Conservation (phyloP, 495 filamentous ascomycete genomes). For the Symbiotaphrina buchneri region DNA sequence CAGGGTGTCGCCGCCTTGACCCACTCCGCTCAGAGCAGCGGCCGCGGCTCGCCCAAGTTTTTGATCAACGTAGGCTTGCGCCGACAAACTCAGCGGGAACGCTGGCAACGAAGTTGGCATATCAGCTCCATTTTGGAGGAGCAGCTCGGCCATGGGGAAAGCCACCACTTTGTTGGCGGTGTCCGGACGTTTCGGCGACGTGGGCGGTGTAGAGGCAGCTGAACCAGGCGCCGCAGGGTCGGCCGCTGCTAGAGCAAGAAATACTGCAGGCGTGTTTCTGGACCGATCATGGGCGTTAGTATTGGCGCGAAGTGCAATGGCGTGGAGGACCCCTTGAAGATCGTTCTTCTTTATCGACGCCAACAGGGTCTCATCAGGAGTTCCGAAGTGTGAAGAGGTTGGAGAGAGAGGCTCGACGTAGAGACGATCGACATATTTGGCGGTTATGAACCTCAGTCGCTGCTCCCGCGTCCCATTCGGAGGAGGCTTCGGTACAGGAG, state of each 20-base stretch:
- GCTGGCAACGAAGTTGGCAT: slow-evolving; percentile 51
- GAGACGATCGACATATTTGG: slow-evolving; percentile 73
- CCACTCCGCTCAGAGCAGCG: slow-evolving; percentile 1
- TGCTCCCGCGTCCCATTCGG: slow-evolving; percentile 68
- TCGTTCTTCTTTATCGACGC: slow-evolving; percentile 89
- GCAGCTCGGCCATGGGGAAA: slow-evolving; percentile 78
- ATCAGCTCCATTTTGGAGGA: slow-evolving; percentile 86
- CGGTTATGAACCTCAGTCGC: slow-evolving; percentile 75
- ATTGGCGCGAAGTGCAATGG: slow-evolving; percentile 67
- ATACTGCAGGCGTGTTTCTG: slow-evolving; percentile 68
- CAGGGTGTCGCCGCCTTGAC: slow-evolving; percentile 8
- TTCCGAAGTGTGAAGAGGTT: slow-evolving; percentile 51
- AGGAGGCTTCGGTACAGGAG: slow-evolving; percentile 42
- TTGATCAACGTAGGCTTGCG: slow-evolving; percentile 64
- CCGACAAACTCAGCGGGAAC: slow-evolving; percentile 53
- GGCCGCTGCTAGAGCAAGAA: slow-evolving; percentile 81
- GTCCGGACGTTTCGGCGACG: slow-evolving; percentile 9
- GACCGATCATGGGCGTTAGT: slow-evolving; percentile 76
- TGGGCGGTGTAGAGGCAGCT: slow-evolving; percentile 14
- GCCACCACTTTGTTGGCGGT: slow-evolving; percentile 19
- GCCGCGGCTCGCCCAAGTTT: slow-evolving; percentile 25
- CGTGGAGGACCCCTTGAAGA: slow-evolving; percentile 76
- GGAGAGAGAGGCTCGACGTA: slow-evolving; percentile 62
- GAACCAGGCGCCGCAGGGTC: slow-evolving; percentile 58
- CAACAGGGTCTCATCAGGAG: slow-evolving; percentile 75